Evolutionary conservation across 2,329 filamentous ascomycete species (phyloP).

Genomic region (Capronia coronata): DNA sequence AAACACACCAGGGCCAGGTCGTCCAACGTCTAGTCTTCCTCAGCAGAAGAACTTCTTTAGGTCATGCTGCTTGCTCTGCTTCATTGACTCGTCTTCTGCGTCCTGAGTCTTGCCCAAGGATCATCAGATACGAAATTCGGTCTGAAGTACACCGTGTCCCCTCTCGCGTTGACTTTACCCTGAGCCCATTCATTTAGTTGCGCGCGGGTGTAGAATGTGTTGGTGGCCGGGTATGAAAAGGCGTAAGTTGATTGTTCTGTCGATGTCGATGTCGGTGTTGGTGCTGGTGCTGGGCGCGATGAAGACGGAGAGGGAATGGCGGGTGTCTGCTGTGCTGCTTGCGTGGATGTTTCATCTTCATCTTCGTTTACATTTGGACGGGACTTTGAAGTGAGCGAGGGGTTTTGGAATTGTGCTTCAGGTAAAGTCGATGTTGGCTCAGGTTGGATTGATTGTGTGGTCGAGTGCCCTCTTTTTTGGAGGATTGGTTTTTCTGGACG

Average conservation of each 20-base stretch:
- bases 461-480: too few species aligned
- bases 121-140: constrained; percentile 27
- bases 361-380: background rate
- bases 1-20: too few species aligned
- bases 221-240: constrained; percentile 12
- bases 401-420: background rate
- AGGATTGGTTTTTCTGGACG: background rate
- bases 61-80: background rate
- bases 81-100: background rate
- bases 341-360: background rate
- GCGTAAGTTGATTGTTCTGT: background rate
- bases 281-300: too few species aligned
- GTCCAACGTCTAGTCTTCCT: too few species aligned
- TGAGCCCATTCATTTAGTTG: constrained; percentile 15
- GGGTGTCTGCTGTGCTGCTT: background rate
- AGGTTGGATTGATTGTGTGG: background rate
- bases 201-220: constrained; percentile 13
- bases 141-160: constrained; percentile 28
- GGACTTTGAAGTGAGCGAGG: background rate
- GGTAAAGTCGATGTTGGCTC: background rate
- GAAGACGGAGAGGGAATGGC: background rate
- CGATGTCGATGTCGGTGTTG: too few species aligned
- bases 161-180: constrained; percentile 23
- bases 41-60: too few species aligned
- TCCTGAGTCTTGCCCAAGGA: constrained; percentile 22